These are phyloP conservation scores for Huntiella savannae DNA, from an alignment of 2,329 filamentous ascomycete genomes.

Conservation along the genomic window DNA sequence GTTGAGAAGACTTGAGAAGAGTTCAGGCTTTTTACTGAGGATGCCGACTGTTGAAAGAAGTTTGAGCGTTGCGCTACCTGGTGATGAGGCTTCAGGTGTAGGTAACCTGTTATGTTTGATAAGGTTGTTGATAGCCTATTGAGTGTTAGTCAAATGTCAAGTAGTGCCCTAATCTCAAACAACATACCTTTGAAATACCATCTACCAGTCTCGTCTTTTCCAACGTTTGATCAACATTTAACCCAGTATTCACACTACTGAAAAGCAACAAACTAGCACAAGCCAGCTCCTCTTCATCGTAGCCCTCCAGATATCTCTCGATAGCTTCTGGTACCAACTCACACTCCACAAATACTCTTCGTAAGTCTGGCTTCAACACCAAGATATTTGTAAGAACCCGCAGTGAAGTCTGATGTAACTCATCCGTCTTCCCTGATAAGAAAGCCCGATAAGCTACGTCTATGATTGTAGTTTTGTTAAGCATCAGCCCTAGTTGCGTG, in stretches of 20 bases:
- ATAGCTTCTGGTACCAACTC: constrained; percentile 10
- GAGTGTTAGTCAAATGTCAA: background rate
- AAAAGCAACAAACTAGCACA: constrained; percentile 12
- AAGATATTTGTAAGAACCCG: constrained; percentile 12
- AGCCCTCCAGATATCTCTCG: constrained; percentile 9
- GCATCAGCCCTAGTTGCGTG: constrained; percentile 2
- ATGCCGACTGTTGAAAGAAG: constrained; percentile 14
- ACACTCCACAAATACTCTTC: constrained; percentile 12
- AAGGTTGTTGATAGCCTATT: constrained; percentile 12
- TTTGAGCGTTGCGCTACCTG: constrained; percentile 12
- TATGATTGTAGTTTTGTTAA: constrained; percentile 7
- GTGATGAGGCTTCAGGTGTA: constrained; percentile 13
- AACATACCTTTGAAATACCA: constrained; percentile 12
- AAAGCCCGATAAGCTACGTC: constrained; percentile 8
- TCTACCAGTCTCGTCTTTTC: constrained; percentile 13
- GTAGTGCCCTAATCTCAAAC: background rate
- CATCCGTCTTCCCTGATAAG: constrained; percentile 8
- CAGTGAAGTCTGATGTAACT: constrained; percentile 7
- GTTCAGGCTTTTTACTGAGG: constrained; percentile 12
- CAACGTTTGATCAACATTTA: constrained; percentile 25
- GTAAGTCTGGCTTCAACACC: constrained; percentile 11
- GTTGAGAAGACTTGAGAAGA: constrained; percentile 12
- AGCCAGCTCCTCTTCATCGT: constrained; percentile 12
- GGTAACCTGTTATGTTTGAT: constrained; percentile 11
- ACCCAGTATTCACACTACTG: constrained; percentile 10